phyloP scores from a whole-genome alignment of 1,139 yeast genomes.

The Suhomyces choctaworum region DNA sequence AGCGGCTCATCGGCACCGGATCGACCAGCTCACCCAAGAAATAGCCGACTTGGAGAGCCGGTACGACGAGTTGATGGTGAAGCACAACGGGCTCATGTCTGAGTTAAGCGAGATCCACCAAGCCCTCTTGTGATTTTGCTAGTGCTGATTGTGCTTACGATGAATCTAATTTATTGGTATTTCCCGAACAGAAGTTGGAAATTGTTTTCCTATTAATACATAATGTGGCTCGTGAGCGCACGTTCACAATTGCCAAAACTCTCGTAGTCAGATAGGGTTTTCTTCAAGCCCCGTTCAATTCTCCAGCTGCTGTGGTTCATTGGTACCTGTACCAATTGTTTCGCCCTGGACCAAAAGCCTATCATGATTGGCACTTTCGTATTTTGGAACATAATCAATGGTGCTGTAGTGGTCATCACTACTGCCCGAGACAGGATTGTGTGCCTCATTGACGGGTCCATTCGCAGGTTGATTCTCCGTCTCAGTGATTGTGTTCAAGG shows the following conservation, averaged over 20 bases:
- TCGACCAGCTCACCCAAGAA: slow-evolving; percentile 7
- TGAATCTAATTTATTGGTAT: too few relatives aligned
- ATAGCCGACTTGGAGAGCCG: slow-evolving; percentile 16
- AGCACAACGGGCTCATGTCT: slow-evolving; percentile 10
- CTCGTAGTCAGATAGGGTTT: too few relatives aligned
- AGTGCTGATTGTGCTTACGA: too few relatives aligned
- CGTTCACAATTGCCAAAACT: too few relatives aligned
- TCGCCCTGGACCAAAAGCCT: slow-evolving; percentile 15
- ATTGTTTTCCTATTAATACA: too few relatives aligned
- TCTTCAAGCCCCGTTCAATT: too few relatives aligned
- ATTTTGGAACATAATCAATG: slow-evolving; percentile 42
- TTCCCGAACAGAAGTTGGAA: too few relatives aligned
- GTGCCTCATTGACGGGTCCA: slow-evolving; percentile 13
- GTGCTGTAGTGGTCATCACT: slow-evolving; percentile 25
- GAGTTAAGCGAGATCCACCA: slow-evolving; percentile 20
- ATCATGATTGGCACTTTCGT: slow-evolving; percentile 34
- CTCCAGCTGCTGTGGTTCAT: slow-evolving; percentile 1
- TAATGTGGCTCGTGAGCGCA: too few relatives aligned
- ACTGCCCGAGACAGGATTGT: slow-evolving; percentile 12
- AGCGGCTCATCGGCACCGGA: slow-evolving; percentile 3
- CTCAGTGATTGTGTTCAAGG: slow-evolving; percentile 14
- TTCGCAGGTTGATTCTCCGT: slow-evolving; percentile 10
- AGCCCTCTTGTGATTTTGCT: slow-evolving; percentile 12
- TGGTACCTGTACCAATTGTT: slow-evolving; percentile 11
- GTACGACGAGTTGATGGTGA: slow-evolving; percentile 14